Evolutionary conservation across 768 basidiomycete genomes (phyloP).

Genomic region (Zangia roseola): DNA sequence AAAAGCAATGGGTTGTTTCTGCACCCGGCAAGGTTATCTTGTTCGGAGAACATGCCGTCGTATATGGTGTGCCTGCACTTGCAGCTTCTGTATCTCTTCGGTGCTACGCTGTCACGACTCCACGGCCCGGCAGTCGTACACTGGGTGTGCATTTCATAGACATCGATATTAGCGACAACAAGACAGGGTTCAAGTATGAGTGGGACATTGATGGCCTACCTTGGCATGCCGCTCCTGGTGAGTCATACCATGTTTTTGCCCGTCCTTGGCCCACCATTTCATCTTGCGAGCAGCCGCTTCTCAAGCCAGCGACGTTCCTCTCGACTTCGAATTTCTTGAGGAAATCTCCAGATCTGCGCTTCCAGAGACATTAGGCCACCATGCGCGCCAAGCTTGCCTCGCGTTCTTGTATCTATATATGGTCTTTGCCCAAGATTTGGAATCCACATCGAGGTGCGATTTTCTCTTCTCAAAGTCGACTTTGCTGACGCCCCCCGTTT

Average conservation of each 20-base stretch:
- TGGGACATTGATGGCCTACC: constrained; percentile 80
- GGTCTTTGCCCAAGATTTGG: constrained; percentile 49
- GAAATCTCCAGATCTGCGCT: constrained; percentile 56
- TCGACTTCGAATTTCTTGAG: constrained; percentile 73
- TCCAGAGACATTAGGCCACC: constrained; percentile 26
- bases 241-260: not conserved
- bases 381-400: constrained; percentile 50
- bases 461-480: constrained; percentile 15
- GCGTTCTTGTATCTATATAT: constrained; percentile 96
- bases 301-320: constrained; percentile 31
- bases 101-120: constrained; percentile 83
- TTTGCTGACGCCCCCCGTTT: constrained; percentile 11
- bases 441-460: constrained; percentile 54
- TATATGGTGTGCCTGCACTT: constrained; percentile 95
- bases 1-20: constrained; percentile 81
- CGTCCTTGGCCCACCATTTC: not conserved
- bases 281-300: constrained; percentile 8
- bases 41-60: constrained; percentile 98
- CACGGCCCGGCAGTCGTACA: constrained; percentile 66
- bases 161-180: constrained; percentile 41
- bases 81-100: constrained; percentile 95
- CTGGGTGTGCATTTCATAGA: constrained; percentile 67
- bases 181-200: constrained; percentile 60
- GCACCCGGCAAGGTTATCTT: constrained; percentile 98
- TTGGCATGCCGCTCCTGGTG: constrained; percentile 66